Base-by-base conservation (phyloP, 169 alveolate species). In the Plasmodium chabaudi region DNA sequence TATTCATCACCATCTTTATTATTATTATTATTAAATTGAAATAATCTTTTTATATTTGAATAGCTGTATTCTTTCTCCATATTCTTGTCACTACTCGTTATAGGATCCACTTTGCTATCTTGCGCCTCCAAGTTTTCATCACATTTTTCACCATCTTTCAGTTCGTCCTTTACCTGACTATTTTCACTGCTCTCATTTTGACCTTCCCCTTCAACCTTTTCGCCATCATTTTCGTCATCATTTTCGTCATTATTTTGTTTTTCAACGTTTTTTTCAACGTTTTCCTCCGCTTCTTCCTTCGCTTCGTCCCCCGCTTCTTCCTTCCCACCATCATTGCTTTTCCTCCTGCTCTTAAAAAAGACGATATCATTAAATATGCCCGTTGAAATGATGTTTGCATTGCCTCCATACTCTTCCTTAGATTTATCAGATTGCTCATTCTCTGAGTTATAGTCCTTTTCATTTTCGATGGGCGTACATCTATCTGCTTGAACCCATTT, bases 311-410 rank as follows among this genome's bases (percentile, higher is more conserved):
- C 2, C 6, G 1, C 13, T 49, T 49, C 12, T 49, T 5, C 59
- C 0, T 5, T 49, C 59, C 9, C 77, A 9, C 42, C 49, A 0
- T 9, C 9, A 47, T 47, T 17, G 9, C 27, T 9, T 17, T 46
- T 53, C 7, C 46, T 49, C 12, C 51, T 75, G 56, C 34, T 77
- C 23, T 55, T 77, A 51, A 77, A 77, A 77, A 77, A 77, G 25
- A 77, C 60, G 12, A 77, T 77, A 34, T 77, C 88, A 46, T 77
- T 77, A 64, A 77, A 77, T 17, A 77, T 77, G 9, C 65, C 57
- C 5, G 88, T 63, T 47, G 63, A 77, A n/a, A 77, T 23, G 25
- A n/a, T 64, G 34, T 10, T 47, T 15, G 15, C 51, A 21, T 34
- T 65, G 6, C 12, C 10, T 13, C 15, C 55, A 46, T n/a, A 19